A percentile compares a stretch with the other conserved stretches of the same genome.
phyloP scores from a whole-genome alignment of 2,329 filamentous ascomycete genomes.

The Hypoxylon sp. region DNA sequence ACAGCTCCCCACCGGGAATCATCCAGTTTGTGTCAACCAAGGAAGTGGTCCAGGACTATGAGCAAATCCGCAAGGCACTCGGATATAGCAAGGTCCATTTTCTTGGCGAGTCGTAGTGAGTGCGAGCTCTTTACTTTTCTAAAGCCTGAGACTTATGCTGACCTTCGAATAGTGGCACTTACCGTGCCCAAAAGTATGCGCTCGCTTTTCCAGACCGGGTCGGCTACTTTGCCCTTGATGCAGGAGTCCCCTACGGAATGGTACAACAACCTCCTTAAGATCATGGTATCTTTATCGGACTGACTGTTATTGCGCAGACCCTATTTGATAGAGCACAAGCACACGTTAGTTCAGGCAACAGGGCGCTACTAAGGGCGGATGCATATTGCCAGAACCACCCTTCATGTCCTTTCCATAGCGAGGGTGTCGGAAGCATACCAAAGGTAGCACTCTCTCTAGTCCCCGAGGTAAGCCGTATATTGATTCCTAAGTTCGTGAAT shows the following conservation, averaged over 20 bases:
- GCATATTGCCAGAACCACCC: background rate
- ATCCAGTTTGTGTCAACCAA: background rate
- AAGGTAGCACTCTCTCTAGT: background rate
- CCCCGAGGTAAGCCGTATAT: background rate
- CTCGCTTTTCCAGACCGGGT: background rate
- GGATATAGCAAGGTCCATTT: background rate
- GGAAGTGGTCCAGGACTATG: background rate
- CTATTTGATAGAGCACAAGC: background rate
- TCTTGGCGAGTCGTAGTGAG: background rate
- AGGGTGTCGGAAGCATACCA: background rate
- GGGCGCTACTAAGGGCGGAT: background rate
- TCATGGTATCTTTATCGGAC: background rate
- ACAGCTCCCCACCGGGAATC: background rate
- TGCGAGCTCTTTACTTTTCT: background rate
- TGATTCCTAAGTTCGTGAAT: background rate
- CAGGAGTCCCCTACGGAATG: background rate
- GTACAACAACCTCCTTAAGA: background rate
- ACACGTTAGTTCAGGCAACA: background rate
- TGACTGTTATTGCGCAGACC: background rate
- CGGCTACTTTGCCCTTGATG: background rate
- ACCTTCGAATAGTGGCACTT: background rate
- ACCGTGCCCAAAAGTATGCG: background rate
- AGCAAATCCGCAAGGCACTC: conserved; percentile 1
- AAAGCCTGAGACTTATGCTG: background rate
- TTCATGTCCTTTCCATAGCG: background rate